Base-by-base conservation (phyloP, 148 eudicot genomes). In the Fagopyrum homotropicum region DNA sequence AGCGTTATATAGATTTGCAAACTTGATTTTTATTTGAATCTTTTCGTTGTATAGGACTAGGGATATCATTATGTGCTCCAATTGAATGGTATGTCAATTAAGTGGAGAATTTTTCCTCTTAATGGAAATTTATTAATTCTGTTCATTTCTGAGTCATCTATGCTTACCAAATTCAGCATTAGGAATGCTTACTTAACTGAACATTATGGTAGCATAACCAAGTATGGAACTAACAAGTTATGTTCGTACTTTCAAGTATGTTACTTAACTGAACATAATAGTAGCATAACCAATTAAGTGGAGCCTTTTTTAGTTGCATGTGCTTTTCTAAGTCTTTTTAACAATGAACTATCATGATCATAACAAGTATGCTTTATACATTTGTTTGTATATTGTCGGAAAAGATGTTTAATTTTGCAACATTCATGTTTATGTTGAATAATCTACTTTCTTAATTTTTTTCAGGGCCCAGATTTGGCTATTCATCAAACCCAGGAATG, bases 391-490 rank as follows among this genome's bases (percentile, higher is more conserved):
- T 22, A 40, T 60, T 60, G 8, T 9, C 22, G 30, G 63, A 57
- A 57, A 0, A 26, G 19, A 22, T 57, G 63, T 57, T 22, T 60
- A 26, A 60, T 60, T 7, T 61, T 8, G 10, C 22, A 14, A 61
- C 29, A 29, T 26, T 0, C 68, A 61, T 61, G 68, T 29, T 61
- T 12, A 16, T 55, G 60, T 17, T 55, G 17, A 6, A 61, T 2
- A 44, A 14, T 69, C 50, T 46, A 7, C 45, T 69, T 17, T 45
- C 73, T 45, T 66, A 7, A 43, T 43, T 35, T 9, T 29, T 12
- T 71, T 7, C 10, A 95, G 98, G 98, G 98, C 49, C 98, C 98
- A 74, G 88, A 90, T 75, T 81, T 95, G 78, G 90, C 92, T 68
- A 88, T 92, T 76, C 87, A 84, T 88, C 99, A 95, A 85, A 50